Evolutionary conservation across 2,329 filamentous ascomycete species (phyloP), one percentile per base, ranked within the genome.

Genomic region (Metarhizium guizhouense): DNA sequence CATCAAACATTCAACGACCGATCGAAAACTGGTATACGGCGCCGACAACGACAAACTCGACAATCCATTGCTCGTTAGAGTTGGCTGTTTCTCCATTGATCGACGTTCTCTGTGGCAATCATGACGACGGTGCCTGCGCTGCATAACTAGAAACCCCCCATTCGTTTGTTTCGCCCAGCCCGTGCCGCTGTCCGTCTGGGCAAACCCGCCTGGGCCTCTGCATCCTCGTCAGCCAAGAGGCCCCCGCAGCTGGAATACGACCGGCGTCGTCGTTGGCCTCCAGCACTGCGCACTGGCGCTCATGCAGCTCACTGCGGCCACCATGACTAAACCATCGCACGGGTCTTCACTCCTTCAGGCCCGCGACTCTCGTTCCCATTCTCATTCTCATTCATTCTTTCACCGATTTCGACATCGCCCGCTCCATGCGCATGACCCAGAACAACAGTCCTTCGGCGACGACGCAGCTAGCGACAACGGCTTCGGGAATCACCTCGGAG

Each of bases 271-370:
- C 56, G 55, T 62, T 38, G 40, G 55, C 45, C 50, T 36, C 32
- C 38, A 54, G 13, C 47, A 51, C 36, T 40, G 54, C 54, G 43
- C 56, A 43, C 47, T 43, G 25, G 25, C 25, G 25, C 25, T 25
- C 43, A 56, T 59, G 56, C 62, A 52, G 56, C 43, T 56, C 60
- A 6, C 20, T 48, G 45, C 58, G 29, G 53, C 58, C 55, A 61
- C 58, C 60, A 72, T 71, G 70, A 69, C 69, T 65, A 68, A 66
- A 61, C 65, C 61, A 62, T 62, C 62, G 59, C 66, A 58, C 62
- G 61, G 65, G 68, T 61, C 70, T 71, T 71, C 68, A 68, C 68
- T 70, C 68, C 61, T 66, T 69, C 69, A 71, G 67, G 63, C 66
- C 65, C 62, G 60, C 48, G 61, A 64, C 54, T 49, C 52, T 45